Evolutionary conservation across 1,284 basidiomycete genomes (phyloP).

Genomic region (Fomitopsis palustris): DNA sequence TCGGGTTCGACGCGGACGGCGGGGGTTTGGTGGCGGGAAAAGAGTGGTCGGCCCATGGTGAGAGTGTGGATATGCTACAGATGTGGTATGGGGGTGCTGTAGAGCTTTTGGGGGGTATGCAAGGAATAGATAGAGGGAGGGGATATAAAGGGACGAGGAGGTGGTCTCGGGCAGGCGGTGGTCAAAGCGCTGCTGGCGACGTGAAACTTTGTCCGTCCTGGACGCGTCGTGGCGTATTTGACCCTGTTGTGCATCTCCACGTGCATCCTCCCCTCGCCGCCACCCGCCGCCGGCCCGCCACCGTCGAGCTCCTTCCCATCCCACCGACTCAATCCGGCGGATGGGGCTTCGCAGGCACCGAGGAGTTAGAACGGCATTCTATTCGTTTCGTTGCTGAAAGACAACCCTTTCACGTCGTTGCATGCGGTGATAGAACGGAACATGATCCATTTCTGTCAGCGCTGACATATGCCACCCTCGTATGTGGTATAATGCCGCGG

Average conservation of each 20-base stretch:
- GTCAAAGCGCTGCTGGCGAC: not conserved
- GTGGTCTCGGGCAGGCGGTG: not conserved
- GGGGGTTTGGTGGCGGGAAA: slow-evolving; percentile 46
- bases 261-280: not conserved
- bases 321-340: not conserved
- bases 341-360: not conserved
- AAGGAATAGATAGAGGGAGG: not conserved
- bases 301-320: not conserved
- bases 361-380: not conserved
- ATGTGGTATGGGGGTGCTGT: slow-evolving; percentile 25
- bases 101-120: slow-evolving; percentile 28
- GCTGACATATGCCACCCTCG: not conserved
- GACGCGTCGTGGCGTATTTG: slow-evolving; percentile 6
- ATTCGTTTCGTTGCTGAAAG: not conserved
- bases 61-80: slow-evolving; percentile 12
- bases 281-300: not conserved
- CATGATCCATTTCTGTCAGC: not conserved
- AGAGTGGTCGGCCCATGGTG: slow-evolving; percentile 66
- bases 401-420: not conserved
- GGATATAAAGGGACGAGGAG: not conserved
- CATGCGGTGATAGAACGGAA: not conserved
- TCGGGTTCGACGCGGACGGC: slow-evolving; percentile 50
- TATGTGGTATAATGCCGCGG: too few relatives aligned
- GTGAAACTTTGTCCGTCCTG: not conserved
- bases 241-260: slow-evolving; percentile 2